Conservation (phyloP, 2,329 filamentous ascomycete genomes). For the Calonectria henricotiae region DNA sequence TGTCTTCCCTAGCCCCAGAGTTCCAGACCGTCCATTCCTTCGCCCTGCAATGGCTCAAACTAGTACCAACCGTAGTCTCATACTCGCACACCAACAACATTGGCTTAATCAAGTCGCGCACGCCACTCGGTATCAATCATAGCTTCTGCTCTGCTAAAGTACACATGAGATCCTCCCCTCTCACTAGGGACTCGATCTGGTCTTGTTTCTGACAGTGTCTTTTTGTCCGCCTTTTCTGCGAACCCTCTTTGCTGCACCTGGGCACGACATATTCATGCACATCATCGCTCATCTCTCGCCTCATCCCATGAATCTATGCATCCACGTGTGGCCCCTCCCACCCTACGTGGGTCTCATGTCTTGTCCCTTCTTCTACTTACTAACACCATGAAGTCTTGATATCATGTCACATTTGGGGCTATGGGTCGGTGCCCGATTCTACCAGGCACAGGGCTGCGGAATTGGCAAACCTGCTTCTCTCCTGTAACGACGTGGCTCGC, state of each 20-base stretch:
- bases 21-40: constrained; percentile 17
- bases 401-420: constrained; percentile 13
- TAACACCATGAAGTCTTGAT: constrained; percentile 12
- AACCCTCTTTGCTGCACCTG: constrained; percentile 23
- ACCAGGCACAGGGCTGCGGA: constrained; percentile 27
- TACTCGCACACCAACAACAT: constrained; percentile 13
- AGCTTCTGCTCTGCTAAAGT: constrained; percentile 10
- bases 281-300: constrained; percentile 27
- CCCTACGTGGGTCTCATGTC: constrained; percentile 14
- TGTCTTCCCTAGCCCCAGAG: background rate
- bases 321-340: constrained; percentile 17
- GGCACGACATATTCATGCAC: constrained; percentile 22
- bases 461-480: background rate
- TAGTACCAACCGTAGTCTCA: constrained; percentile 24
- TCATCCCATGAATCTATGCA: constrained; percentile 21
- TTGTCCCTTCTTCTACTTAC: background rate
- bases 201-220: background rate
- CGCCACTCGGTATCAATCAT: constrained; percentile 13
- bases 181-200: background rate
- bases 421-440: constrained; percentile 27
- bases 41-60: constrained; percentile 8
- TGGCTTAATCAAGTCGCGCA: constrained; percentile 25
- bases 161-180: background rate
- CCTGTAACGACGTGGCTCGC: constrained; percentile 29
- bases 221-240: constrained; percentile 24